phyloP scores from a whole-genome alignment of 2,329 filamentous ascomycete genomes.

The Ophiostoma montium region DNA sequence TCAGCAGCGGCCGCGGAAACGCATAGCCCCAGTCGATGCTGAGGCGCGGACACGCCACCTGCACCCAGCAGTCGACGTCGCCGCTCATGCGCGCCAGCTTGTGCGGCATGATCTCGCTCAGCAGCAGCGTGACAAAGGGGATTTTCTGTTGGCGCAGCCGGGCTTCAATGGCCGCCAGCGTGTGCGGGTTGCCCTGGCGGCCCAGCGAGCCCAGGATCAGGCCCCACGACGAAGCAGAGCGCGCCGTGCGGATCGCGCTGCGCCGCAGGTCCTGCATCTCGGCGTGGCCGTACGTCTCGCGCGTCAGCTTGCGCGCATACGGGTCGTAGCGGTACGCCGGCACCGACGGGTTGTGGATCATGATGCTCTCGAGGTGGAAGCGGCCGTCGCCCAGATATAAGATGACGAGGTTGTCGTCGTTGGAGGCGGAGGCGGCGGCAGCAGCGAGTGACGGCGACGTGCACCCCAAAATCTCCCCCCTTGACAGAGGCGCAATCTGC shows the following conservation, averaged over 20 bases:
- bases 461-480: constrained; percentile 94
- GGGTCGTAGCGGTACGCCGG: constrained; percentile 95
- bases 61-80: constrained; percentile 95
- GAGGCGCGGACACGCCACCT: constrained; percentile 89
- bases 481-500: constrained; percentile 83
- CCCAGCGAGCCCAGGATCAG: constrained; percentile 87
- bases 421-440: constrained; percentile 20
- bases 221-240: constrained; percentile 64
- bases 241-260: constrained; percentile 62
- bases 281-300: constrained; percentile 81
- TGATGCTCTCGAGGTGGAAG: constrained; percentile 94
- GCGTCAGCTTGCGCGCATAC: constrained; percentile 80
- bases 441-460: too few species aligned
- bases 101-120: constrained; percentile 92
- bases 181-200: constrained; percentile 89
- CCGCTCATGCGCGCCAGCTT: constrained; percentile 77
- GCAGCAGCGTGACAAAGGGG: constrained; percentile 68
- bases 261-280: constrained; percentile 76
- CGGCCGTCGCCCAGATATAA: constrained; percentile 84
- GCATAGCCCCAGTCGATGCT: constrained; percentile 99
- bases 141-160: constrained; percentile 58
- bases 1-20: constrained; percentile 75
- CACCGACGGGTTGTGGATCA: constrained; percentile 91
- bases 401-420: constrained; percentile 51
- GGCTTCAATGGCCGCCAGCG: constrained; percentile 72